These are phyloP conservation scores for Beauveria bassiana DNA, from an alignment of 2,329 filamentous ascomycete species.

Conservation along the genomic window DNA sequence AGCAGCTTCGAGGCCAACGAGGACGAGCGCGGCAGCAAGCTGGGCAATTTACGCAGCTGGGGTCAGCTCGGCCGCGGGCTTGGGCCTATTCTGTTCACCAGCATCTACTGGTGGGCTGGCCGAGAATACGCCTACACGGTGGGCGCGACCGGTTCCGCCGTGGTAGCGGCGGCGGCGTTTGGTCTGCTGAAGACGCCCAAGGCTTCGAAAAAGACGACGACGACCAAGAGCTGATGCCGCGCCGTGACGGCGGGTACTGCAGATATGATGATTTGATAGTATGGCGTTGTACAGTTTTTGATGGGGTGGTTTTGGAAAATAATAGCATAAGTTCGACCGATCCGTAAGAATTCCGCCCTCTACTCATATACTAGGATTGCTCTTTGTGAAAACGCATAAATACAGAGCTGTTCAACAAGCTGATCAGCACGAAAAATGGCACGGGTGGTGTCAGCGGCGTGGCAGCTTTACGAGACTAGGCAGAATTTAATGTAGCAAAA, in stretches of 20 bases:
- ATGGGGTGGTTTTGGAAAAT: neutral
- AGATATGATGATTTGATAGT: neutral
- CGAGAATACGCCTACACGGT: conserved; percentile 75
- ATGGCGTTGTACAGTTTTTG: neutral
- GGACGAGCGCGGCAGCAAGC: conserved; percentile 73
- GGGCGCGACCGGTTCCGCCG: conserved; percentile 72
- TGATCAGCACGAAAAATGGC: no score
- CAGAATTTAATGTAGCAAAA: no score
- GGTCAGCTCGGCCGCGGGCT: conserved; percentile 84
- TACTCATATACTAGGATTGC: no score
- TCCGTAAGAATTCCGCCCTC: no score
- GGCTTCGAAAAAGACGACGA: conserved; percentile 1
- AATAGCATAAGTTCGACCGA: neutral
- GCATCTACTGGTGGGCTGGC: conserved; percentile 97
- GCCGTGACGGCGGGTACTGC: neutral
- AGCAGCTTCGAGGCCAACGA: conserved; percentile 82
- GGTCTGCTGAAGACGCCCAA: conserved; percentile 59
- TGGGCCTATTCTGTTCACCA: conserved; percentile 85
- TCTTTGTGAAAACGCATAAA: conserved; percentile 60
- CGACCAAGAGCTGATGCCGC: neutral
- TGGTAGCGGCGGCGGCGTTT: conserved; percentile 65
- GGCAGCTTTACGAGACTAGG: no score
- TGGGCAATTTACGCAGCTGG: conserved; percentile 73
- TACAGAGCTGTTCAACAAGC: no score
- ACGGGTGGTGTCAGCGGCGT: no score